Evolutionary conservation across 345 rosid species (phyloP).

Genomic region (Moringa oleifera): DNA sequence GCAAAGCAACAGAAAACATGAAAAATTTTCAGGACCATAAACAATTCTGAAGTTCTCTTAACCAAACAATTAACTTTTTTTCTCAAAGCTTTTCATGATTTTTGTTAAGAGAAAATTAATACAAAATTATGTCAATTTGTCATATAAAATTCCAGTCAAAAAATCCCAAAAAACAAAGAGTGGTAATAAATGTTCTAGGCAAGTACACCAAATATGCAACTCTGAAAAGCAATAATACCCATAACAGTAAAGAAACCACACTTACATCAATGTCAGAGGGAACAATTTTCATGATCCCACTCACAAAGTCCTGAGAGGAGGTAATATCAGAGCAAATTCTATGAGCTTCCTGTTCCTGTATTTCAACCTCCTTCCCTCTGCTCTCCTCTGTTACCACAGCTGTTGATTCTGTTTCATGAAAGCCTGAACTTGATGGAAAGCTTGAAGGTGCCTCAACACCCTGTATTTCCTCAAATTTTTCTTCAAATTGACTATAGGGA

Average conservation of each 20-base stretch:
- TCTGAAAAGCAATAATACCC: not conserved
- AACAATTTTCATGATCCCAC: slow-evolving; percentile 91
- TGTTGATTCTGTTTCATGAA: slow-evolving; percentile 38
- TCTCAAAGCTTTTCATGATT: no score
- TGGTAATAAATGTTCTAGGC: not conserved
- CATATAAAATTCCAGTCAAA: not conserved
- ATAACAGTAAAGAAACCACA: slow-evolving; percentile 10
- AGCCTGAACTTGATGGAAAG: slow-evolving; percentile 46
- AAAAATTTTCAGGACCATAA: no score
- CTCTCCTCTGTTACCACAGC: slow-evolving; percentile 32
- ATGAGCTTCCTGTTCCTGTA: slow-evolving; percentile 43
- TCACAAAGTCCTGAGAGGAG: slow-evolving; percentile 66
- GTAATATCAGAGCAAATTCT: slow-evolving; percentile 47
- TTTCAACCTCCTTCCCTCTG: slow-evolving; percentile 48
- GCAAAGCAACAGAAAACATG: slow-evolving; percentile 20
- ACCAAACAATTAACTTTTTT: no score
- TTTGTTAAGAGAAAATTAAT: no score
- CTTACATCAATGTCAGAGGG: slow-evolving; percentile 89
- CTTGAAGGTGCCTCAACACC: slow-evolving; percentile 50
- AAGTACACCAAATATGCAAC: not conserved
- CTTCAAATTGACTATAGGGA: slow-evolving; percentile 73
- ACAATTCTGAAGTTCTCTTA: no score
- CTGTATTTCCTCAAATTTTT: slow-evolving; percentile 76
- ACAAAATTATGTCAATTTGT: slow-evolving; percentile 2
- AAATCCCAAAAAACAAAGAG: not conserved